Conservation (phyloP, 768 basidiomycete species). For the Hygrophorus pudorinus region DNA sequence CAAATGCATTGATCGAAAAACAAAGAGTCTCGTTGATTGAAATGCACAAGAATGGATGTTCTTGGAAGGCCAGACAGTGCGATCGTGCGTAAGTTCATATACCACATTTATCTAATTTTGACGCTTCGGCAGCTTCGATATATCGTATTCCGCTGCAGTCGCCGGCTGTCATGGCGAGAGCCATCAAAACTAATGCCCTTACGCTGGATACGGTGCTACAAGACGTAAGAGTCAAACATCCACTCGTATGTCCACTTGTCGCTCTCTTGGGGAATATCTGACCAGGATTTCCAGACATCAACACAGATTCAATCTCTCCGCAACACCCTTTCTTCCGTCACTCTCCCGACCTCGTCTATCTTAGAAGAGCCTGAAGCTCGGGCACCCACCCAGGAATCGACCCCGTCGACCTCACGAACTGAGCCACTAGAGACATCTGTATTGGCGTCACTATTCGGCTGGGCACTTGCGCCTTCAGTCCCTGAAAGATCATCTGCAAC, state of each 20-base stretch:
- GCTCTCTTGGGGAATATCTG: neutral
- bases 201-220: slow-evolving; percentile 42
- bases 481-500: slow-evolving; percentile 10
- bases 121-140: slow-evolving; percentile 38
- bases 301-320: slow-evolving; percentile 46
- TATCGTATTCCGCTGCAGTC: slow-evolving; percentile 68
- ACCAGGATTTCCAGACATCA: slow-evolving; percentile 33
- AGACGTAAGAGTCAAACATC: slow-evolving; percentile 56
- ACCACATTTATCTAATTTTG: neutral
- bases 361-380: slow-evolving; percentile 6
- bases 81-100: slow-evolving; percentile 41
- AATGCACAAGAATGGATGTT: slow-evolving; percentile 73
- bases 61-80: slow-evolving; percentile 76
- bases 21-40: slow-evolving; percentile 57
- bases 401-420: slow-evolving; percentile 2
- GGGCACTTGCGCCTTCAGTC: slow-evolving; percentile 31
- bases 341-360: slow-evolving; percentile 10
- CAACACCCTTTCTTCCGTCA: slow-evolving; percentile 32
- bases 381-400: slow-evolving; percentile 1
- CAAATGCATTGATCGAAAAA: slow-evolving; percentile 62
- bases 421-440: slow-evolving; percentile 31
- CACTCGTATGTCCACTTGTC: slow-evolving; percentile 42
- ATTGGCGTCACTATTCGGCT: slow-evolving; percentile 40
- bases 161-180: slow-evolving; percentile 50
- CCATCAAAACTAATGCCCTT: slow-evolving; percentile 46